Percentiles rank a stretch among this genome's conserved stretches.
Conservation (phyloP, 768 basidiomycete species). For the Pleurotus salmoneostramineus region DNA sequence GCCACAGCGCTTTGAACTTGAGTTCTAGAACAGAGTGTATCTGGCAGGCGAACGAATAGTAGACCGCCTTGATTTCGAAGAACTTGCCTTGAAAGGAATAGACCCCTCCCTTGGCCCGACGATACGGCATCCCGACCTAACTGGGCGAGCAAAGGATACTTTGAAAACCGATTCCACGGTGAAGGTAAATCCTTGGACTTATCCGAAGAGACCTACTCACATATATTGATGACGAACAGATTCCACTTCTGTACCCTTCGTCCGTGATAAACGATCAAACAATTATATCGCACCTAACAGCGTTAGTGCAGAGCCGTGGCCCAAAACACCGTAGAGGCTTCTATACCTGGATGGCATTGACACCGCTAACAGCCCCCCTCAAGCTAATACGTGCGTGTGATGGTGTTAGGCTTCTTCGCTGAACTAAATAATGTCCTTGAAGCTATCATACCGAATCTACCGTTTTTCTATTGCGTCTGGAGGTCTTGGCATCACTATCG, state of each 20-base stretch:
- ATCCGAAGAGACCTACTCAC: neutral
- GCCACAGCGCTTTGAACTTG: neutral
- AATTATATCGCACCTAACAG: slow-evolving; percentile 43
- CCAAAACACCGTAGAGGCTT: slow-evolving; percentile 68
- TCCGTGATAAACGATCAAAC: slow-evolving; percentile 28
- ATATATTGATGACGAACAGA: slow-evolving; percentile 31
- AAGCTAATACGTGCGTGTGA: slow-evolving; percentile 64
- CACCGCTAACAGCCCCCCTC: slow-evolving; percentile 76
- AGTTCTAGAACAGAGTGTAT: slow-evolving; percentile 51
- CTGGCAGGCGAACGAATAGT: slow-evolving; percentile 62
- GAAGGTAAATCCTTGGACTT: neutral
- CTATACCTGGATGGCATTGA: slow-evolving; percentile 57
- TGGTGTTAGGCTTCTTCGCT: neutral
- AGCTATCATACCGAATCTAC: slow-evolving; percentile 82
- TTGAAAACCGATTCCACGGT: slow-evolving; percentile 11
- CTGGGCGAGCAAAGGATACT: slow-evolving; percentile 13
- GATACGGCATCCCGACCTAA: slow-evolving; percentile 20
- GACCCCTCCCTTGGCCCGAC: slow-evolving; percentile 66
- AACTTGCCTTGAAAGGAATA: slow-evolving; percentile 68
- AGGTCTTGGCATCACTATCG: slow-evolving; percentile 82
- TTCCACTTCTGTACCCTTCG: slow-evolving; percentile 62
- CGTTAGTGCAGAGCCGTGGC: slow-evolving; percentile 48
- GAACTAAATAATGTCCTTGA: neutral
- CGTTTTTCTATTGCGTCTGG: slow-evolving; percentile 85
- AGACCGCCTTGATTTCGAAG: slow-evolving; percentile 77